A percentile compares a stretch with the other conserved stretches of the same genome.
phyloP scores from a whole-genome alignment of 176 grass and related monocot genomes.

The Musa beccarii region DNA sequence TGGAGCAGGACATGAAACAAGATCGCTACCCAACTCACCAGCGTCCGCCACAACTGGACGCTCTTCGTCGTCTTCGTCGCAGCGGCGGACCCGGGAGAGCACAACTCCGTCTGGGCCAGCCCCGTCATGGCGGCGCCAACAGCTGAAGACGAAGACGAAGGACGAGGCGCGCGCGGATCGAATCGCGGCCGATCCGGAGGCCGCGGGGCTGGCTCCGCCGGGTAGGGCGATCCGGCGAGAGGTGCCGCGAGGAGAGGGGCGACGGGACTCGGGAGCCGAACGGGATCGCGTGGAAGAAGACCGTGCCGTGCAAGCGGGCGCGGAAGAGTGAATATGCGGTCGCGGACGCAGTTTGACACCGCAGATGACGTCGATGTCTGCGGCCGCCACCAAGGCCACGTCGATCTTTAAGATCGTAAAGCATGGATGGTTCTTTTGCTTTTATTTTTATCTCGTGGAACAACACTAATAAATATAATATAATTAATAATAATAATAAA shows the following conservation, averaged over 20 bases:
- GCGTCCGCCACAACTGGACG: slow-evolving; percentile 63
- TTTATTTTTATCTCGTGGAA: too few relatives aligned
- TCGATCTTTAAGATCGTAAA: neutral
- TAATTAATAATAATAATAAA: too few relatives aligned
- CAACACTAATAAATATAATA: too few relatives aligned
- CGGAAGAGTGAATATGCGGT: neutral
- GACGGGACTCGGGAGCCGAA: neutral
- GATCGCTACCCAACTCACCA: slow-evolving; percentile 75
- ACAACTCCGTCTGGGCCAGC: slow-evolving; percentile 49
- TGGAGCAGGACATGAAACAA: slow-evolving; percentile 71
- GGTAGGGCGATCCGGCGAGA: neutral
- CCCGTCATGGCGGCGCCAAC: neutral
- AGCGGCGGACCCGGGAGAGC: slow-evolving; percentile 34
- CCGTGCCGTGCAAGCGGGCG: neutral
- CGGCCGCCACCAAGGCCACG: neutral
- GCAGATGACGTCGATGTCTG: neutral
- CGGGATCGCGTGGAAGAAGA: too few relatives aligned
- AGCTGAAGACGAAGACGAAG: too few relatives aligned
- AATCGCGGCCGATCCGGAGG: neutral
- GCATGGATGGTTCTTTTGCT: neutral
- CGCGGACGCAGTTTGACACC: neutral
- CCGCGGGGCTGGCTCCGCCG: neutral
- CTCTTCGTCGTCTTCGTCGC: slow-evolving; percentile 42
- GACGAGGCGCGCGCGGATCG: neutral
- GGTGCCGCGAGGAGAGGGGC: neutral